A percentile compares a stretch with the other conserved stretches of the same genome.
Evolutionary conservation across 2,329 filamentous ascomycete species (phyloP).

Genomic region (Cyphellophora attinorum): DNA sequence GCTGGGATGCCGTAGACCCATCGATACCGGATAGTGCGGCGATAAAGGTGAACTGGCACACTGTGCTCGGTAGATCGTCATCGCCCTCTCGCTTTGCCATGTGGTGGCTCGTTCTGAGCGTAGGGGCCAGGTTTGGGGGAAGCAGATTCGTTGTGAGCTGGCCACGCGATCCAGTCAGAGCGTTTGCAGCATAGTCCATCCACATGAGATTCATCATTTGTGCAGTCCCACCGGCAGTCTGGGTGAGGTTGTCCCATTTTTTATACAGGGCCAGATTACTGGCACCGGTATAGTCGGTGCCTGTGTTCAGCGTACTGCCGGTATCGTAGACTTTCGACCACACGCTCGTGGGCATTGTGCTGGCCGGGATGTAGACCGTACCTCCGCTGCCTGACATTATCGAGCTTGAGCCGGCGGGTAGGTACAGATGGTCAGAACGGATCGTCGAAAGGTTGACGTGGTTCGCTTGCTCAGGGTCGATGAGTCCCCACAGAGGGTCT

Average conservation of each 20-base stretch:
- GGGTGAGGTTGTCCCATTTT: conserved; percentile 29
- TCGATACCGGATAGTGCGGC: conserved; percentile 23
- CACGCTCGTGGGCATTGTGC: not conserved
- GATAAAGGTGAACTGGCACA: conserved; percentile 21
- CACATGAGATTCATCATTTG: conserved; percentile 35
- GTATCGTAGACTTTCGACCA: conserved; percentile 5
- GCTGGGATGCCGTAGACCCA: conserved; percentile 26
- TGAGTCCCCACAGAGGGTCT: conserved; percentile 32
- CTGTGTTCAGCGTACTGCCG: not conserved
- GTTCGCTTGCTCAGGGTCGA: conserved; percentile 22
- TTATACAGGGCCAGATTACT: conserved; percentile 30
- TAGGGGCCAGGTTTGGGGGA: conserved; percentile 7
- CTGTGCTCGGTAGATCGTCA: not conserved
- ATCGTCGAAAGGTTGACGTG: conserved; percentile 25
- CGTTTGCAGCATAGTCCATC: conserved; percentile 35
- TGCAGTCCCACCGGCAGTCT: conserved; percentile 18
- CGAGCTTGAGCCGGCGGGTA: conserved; percentile 18
- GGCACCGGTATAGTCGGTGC: conserved; percentile 21
- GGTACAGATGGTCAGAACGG: conserved; percentile 21
- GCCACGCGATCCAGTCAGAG: conserved; percentile 30
- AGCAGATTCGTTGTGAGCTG: conserved; percentile 3
- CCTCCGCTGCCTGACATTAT: conserved; percentile 29
- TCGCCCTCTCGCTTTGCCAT: conserved; percentile 3
- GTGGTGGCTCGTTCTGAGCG: conserved; percentile 5
- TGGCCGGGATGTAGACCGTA: conserved; percentile 3